Conservation (phyloP, 2,329 filamentous ascomycete genomes). For the Colletotrichum sp. region DNA sequence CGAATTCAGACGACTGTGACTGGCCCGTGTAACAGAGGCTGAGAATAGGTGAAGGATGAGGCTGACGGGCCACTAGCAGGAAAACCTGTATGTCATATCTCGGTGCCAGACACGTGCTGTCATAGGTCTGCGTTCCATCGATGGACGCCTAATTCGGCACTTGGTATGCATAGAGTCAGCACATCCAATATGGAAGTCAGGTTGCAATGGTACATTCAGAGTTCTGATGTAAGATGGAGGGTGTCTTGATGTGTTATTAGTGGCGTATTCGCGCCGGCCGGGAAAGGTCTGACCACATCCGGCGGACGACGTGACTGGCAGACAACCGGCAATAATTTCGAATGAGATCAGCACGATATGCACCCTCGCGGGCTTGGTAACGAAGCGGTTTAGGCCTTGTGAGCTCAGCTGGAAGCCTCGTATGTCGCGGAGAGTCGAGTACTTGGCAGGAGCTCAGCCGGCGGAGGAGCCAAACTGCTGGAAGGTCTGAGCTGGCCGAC, state of each 20-base stretch:
- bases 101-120: not conserved
- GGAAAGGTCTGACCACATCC: not conserved
- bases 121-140: not conserved
- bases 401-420: not conserved
- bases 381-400: not conserved
- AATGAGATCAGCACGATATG: not conserved
- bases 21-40: not conserved
- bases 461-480: not conserved
- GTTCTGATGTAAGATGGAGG: not conserved
- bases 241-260: not conserved
- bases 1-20: not conserved
- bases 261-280: not conserved
- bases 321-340: not conserved
- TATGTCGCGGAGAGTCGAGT: not conserved
- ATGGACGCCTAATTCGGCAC: slow-evolving; percentile 1
- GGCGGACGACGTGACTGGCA: not conserved
- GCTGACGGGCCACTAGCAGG: slow-evolving; percentile 7
- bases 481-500: not conserved
- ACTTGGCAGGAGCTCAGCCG: not conserved
- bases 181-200: not conserved
- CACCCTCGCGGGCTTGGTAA: not conserved
- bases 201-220: not conserved
- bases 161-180: slow-evolving; percentile 7
- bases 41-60: slow-evolving; percentile 16
- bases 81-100: not conserved